Conservation (phyloP, 2,329 filamentous ascomycete species). For the Didymella lethalis region DNA sequence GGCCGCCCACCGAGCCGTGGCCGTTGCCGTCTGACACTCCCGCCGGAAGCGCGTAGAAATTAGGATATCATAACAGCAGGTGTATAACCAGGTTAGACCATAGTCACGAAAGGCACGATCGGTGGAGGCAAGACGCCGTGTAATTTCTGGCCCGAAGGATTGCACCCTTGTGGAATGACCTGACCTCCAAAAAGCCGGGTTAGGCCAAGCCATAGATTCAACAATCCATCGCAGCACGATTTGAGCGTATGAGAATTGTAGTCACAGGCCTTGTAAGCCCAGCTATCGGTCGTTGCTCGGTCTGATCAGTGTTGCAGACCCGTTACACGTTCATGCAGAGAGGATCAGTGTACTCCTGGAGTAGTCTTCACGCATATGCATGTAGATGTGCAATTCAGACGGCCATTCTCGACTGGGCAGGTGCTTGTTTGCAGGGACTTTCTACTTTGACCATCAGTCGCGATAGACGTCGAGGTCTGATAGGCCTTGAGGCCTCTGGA, state of each 20-base stretch:
- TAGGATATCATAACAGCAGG: neutral
- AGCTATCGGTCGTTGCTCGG: neutral
- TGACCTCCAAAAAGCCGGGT: neutral
- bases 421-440: neutral
- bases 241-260: neutral
- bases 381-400: neutral
- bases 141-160: neutral
- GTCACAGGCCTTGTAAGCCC: neutral
- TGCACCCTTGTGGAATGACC: neutral
- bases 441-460: neutral
- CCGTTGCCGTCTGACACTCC: constrained; percentile 21
- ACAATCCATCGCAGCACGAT: neutral
- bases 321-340: constrained; percentile 14
- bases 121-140: neutral
- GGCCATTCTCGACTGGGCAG: neutral
- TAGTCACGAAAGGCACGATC: neutral
- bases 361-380: neutral
- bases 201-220: too few species aligned
- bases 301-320: constrained; percentile 6
- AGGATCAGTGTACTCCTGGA: neutral
- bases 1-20: constrained; percentile 24
- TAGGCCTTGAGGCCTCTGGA: constrained; percentile 4
- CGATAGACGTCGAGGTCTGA: constrained; percentile 13
- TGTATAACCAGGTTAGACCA: neutral
- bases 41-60: constrained; percentile 22